Base-by-base conservation (phyloP, 1,284 basidiomycete species). In the Sporisorium graminicola region DNA sequence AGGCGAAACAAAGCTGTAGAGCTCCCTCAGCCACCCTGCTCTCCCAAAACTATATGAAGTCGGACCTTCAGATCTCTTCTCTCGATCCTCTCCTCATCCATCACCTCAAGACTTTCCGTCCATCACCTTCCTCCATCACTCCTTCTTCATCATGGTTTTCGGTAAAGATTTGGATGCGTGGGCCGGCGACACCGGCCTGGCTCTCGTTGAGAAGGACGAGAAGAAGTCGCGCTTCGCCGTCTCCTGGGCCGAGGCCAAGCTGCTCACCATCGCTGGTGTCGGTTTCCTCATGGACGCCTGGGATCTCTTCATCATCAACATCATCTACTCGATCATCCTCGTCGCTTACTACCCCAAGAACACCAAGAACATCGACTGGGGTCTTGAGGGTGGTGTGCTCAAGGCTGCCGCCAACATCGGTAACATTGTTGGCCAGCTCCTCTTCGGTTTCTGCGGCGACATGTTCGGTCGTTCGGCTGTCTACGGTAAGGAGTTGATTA, bases 271-370 rank as follows among this genome's bases (percentile, higher is more conserved):
- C 54, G 80, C 81, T 33, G 80, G 80, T 79, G 81, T 82, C 35
- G 81, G 81, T 74, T 83, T 83, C 79, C 66, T 83, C 51, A 80
- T 83, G 79, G 81, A 82, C 63, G 79, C 79, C 27, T 82, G 81
- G 72, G 81, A 83, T 43, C 65, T 83, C 20, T 83, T 83, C 77
- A 82, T 83, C 65, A 77, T 83, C 77, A 83, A 83, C 76, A 72
- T 83, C 59, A 81, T 82, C 65, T 82, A 83, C 69, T 57, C 81
- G 24, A 79, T 83, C 77, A 73, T 81, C 59, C 74, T 83, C 40
- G 55, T 75, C 54, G 78, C 79, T 58, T 83, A 83, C 73, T 77
- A 77, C 64, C 59, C 65, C 49, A 70, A 74, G 57, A 54, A 51
- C 29, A 68, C 73, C 65, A 78, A 74, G 70, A 79, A 81, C 76